A percentile compares a stretch with the other conserved stretches of the same genome.
Conservation (phyloP, 1,139 yeast genomes). For the Hansenula anomala region DNA sequence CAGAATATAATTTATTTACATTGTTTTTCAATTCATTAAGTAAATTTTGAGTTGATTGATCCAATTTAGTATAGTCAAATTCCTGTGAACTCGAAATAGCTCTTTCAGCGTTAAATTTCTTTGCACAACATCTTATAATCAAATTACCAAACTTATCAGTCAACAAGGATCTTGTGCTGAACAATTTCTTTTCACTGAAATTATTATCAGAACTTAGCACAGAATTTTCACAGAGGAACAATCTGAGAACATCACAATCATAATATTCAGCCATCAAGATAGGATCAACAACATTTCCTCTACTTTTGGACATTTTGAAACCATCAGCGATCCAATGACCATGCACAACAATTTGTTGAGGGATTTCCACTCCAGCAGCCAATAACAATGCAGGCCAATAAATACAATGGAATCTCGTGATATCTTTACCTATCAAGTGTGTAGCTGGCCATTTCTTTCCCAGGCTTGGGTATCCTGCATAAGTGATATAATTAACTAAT, state of each 20-base stretch:
- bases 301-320: conserved; percentile 86
- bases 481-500: conserved; percentile 74
- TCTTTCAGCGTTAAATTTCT: conserved; percentile 54
- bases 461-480: conserved; percentile 54
- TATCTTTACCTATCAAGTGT: conserved; percentile 91
- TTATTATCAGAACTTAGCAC: conserved; percentile 75
- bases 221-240: conserved; percentile 74
- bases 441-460: conserved; percentile 37
- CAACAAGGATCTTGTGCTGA: conserved; percentile 55
- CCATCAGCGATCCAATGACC: conserved; percentile 94
- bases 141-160: conserved; percentile 84
- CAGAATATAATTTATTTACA: conserved; percentile 26
- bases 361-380: conserved; percentile 73
- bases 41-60: conserved; percentile 7
- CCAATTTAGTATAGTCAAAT: conserved; percentile 11
- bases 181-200: conserved; percentile 58
- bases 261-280: conserved; percentile 51
- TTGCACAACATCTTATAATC: conserved; percentile 67
- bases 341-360: conserved; percentile 77
- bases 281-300: conserved; percentile 97
- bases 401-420: conserved; percentile 78
- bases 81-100: conserved; percentile 27
- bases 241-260: conserved; percentile 72
- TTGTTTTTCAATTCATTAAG: conserved; percentile 18
- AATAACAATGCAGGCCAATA: conserved; percentile 93